Conservation (phyloP, 2,329 filamentous ascomycete species). For the Myotisia sp. region DNA sequence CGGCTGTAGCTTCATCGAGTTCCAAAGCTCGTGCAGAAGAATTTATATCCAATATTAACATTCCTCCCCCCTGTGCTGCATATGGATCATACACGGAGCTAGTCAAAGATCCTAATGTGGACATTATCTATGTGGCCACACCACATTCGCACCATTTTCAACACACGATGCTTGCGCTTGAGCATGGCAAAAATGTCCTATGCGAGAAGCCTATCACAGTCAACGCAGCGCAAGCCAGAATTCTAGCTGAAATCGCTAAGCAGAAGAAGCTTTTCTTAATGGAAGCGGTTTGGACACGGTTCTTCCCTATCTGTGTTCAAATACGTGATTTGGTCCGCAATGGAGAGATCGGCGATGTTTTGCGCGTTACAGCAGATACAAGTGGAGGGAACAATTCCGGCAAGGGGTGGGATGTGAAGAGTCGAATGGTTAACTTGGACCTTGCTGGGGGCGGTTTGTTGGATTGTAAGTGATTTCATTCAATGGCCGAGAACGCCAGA, state of each 20-base stretch:
- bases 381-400: conserved; percentile 48
- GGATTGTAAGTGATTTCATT: conserved; percentile 51
- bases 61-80: conserved; percentile 50
- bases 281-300: conserved; percentile 41
- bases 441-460: conserved; percentile 71
- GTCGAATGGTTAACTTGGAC: conserved; percentile 72
- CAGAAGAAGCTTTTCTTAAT: conserved; percentile 33
- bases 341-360: conserved; percentile 46
- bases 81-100: conserved; percentile 17
- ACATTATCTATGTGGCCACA: conserved; percentile 40
- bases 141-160: conserved; percentile 26
- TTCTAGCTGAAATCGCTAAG: conserved; percentile 28
- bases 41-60: conserved; percentile 58
- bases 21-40: conserved; percentile 53
- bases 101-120: conserved; percentile 22
- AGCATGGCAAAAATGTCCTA: conserved; percentile 19
- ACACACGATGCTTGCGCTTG: conserved; percentile 30
- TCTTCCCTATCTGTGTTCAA: conserved; percentile 70
- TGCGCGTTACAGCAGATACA: conserved; percentile 45
- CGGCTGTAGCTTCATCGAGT: conserved; percentile 66
- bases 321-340: conserved; percentile 41
- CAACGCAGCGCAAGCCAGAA: conserved; percentile 26
- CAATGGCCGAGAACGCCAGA: too few relatives aligned
- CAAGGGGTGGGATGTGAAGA: conserved; percentile 43
- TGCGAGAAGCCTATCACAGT: conserved; percentile 20